Conservation (phyloP, 495 filamentous ascomycete species). For the Talaromyces liani region DNA sequence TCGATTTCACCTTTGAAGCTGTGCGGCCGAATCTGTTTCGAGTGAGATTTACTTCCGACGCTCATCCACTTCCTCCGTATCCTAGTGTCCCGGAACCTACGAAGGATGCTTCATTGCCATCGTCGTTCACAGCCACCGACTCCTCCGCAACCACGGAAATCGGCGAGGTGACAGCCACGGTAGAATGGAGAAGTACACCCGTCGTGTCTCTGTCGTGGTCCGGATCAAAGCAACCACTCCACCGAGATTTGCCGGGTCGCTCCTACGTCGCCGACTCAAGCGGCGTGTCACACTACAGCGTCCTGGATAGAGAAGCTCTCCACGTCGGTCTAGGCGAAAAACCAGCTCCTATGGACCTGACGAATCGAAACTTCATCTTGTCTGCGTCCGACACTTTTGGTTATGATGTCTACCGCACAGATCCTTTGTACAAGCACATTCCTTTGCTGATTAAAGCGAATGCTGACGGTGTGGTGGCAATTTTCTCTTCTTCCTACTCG, state of each 20-base stretch:
- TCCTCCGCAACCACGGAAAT: constrained; percentile 35
- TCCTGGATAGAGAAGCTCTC: constrained; percentile 47
- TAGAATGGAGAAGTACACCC: constrained; percentile 50
- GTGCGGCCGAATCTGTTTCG: constrained; percentile 54
- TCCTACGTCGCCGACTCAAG: constrained; percentile 53
- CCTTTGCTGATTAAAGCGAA: constrained; percentile 60
- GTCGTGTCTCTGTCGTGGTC: constrained; percentile 48
- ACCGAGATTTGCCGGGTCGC: constrained; percentile 51
- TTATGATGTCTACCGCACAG: constrained; percentile 61
- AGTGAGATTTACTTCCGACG: constrained; percentile 52
- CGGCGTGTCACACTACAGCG: constrained; percentile 54
- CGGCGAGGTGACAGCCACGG: constrained; percentile 37
- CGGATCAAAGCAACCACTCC: constrained; percentile 40
- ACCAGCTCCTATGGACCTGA: constrained; percentile 63
- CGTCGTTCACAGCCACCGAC: constrained; percentile 14
- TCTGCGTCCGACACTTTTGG: constrained; percentile 62
- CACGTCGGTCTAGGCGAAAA: constrained; percentile 66
- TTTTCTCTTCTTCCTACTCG: constrained; percentile 58
- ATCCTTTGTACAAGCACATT: constrained; percentile 68
- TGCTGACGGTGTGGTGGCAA: constrained; percentile 50
- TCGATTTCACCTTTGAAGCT: constrained; percentile 52
- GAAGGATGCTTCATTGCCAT: not conserved
- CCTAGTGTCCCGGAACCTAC: constrained; percentile 45
- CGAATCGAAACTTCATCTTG: constrained; percentile 54
- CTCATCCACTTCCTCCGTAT: constrained; percentile 52